A percentile compares a stretch with the other conserved stretches of the same genome.
phyloP scores from a whole-genome alignment of 495 filamentous ascomycete species.

The Pseudomonodictys pantanalensis region DNA sequence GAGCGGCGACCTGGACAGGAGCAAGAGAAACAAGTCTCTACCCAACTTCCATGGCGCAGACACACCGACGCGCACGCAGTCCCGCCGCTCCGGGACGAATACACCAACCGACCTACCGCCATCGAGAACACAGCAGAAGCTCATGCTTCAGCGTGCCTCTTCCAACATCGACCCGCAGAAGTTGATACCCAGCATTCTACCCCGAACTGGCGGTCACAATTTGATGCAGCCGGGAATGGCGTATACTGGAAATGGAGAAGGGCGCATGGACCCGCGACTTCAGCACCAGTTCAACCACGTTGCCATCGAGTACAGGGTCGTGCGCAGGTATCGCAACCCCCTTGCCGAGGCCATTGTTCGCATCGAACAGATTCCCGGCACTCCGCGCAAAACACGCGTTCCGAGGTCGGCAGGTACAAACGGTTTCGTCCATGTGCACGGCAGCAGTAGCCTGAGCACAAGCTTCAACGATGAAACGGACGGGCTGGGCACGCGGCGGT shows the following conservation, averaged over 20 bases:
- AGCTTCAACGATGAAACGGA: slow-evolving; percentile 30
- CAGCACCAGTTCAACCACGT: slow-evolving; percentile 59
- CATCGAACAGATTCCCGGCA: slow-evolving; percentile 50
- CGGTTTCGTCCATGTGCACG: slow-evolving; percentile 17
- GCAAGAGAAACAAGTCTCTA: slow-evolving; percentile 32
- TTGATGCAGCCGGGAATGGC: slow-evolving; percentile 39
- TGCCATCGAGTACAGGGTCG: slow-evolving; percentile 62
- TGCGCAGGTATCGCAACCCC: slow-evolving; percentile 66
- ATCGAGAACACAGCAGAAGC: slow-evolving; percentile 67
- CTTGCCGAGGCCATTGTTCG: slow-evolving; percentile 56
- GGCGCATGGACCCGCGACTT: slow-evolving; percentile 47
- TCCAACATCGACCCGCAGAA: slow-evolving; percentile 58
- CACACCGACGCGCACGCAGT: slow-evolving; percentile 12
- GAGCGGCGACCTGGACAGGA: slow-evolving; percentile 19
- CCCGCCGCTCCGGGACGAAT: slow-evolving; percentile 27
- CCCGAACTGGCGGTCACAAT: slow-evolving; percentile 40
- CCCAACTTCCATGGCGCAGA: slow-evolving; percentile 30
- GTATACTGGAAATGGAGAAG: slow-evolving; percentile 42
- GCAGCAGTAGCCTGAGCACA: slow-evolving; percentile 25
- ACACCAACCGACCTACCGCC: slow-evolving; percentile 47
- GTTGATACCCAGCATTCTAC: slow-evolving; percentile 44
- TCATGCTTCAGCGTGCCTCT: slow-evolving; percentile 66
- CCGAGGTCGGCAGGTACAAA: slow-evolving; percentile 33
- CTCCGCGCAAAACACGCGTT: slow-evolving; percentile 42
- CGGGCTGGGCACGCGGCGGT: slow-evolving; percentile 9